Evolutionary conservation across 208 protist species (phyloP), one percentile per base, ranked within the genome.

Genomic region (Crithidia expoeki): DNA sequence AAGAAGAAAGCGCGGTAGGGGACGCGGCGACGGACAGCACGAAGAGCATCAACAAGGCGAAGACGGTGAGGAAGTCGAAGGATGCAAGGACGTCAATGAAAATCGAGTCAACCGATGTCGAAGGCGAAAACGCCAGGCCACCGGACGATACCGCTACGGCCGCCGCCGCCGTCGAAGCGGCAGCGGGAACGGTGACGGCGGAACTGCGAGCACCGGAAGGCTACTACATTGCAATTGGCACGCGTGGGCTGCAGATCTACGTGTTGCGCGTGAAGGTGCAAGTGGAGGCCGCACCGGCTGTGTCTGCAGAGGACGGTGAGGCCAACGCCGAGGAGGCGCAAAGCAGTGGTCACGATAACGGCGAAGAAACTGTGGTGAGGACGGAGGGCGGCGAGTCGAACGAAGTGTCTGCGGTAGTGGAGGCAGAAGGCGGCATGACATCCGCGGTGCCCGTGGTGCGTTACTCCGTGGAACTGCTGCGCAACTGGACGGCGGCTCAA

Each of bases 401-500:
- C 34, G 10, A 6, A 9, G 23, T 4, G 17, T 50, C 73, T 17
- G 47, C 51, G 17, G 59, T 75, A n/a, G n/a, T n/a, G n/a, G n/a
- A n/a, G n/a, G n/a, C 3, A 19, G 28, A 4, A 25, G 60, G 28
- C 7, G 51, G 21, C 10, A 40, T 21, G 40, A 2, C 21, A 6
- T 11, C 23, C 34, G 10, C 16, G 16, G 23, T 4, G 17, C 55
- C 73, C 19, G 47, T 56, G 17, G 59, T 75, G 23, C 38, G 38
- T 49, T 92, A 81, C 75, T 72, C 63, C 12, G 59, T 89, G 11
- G 52, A 73, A 19, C 59, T 81, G 40, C 33, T 90, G 58, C 78
- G 86, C 33, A 86, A 73, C 68, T 96, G 92, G 89, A 94, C 88
- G 19, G 89, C 89, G 0, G 83, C 92, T 2, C 92, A 96, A 66